Percentiles rank a stretch among this genome's conserved stretches.
Evolutionary conservation across 2,329 filamentous ascomycete genomes (phyloP).

Genomic region (Elsinoe batatas): DNA sequence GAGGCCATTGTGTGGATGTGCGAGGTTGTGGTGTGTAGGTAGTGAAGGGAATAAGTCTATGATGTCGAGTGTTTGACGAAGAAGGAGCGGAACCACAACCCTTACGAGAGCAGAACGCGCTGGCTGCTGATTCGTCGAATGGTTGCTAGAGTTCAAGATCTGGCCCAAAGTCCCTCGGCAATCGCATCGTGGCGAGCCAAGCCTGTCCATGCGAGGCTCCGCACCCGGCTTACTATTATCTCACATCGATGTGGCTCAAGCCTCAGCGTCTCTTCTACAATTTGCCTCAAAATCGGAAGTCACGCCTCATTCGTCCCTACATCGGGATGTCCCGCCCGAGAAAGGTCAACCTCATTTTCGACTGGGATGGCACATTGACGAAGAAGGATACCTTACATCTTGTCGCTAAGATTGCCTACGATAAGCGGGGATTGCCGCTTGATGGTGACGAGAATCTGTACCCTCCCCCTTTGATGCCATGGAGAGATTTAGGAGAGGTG

Average conservation of each 20-base stretch:
- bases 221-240: background rate
- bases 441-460: background rate
- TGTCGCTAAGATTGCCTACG: slow-evolving; percentile 30
- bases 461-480: slow-evolving; percentile 18
- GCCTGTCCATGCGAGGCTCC: too few species aligned
- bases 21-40: slow-evolving; percentile 16
- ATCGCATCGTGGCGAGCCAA: background rate
- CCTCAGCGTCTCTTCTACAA: too few species aligned
- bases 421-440: background rate
- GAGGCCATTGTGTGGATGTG: slow-evolving; percentile 23
- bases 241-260: too few species aligned
- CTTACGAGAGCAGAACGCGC: background rate
- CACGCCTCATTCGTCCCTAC: too few species aligned
- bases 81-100: background rate
- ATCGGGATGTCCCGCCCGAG: too few species aligned
- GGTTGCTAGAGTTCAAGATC: background rate
- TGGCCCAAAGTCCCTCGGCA: background rate
- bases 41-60: slow-evolving; percentile 14
- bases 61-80: slow-evolving; percentile 1
- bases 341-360: slow-evolving; percentile 31
- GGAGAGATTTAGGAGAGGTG: slow-evolving; percentile 30
- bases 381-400: slow-evolving; percentile 35
- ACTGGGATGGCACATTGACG: slow-evolving; percentile 42
- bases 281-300: too few species aligned
- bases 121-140: background rate